phyloP scores from a whole-genome alignment of 2,329 filamentous ascomycete genomes.

The Colletotrichum navitas region DNA sequence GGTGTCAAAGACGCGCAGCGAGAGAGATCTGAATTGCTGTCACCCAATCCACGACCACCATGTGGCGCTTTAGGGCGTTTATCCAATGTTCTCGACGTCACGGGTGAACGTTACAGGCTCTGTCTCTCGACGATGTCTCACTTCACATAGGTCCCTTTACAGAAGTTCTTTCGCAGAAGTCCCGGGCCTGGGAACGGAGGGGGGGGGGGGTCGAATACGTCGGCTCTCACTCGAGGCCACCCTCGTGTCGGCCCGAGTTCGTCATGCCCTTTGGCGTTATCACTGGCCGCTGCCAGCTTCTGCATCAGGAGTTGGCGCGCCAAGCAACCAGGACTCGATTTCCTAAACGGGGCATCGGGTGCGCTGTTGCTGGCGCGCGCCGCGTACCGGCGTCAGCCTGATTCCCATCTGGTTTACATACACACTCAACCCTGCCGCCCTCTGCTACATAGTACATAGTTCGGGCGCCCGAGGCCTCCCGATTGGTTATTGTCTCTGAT shows the following conservation, averaged over 20 bases:
- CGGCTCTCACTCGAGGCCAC: not conserved
- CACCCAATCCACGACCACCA: no score
- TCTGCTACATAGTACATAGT: no score
- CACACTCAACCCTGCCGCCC: not conserved
- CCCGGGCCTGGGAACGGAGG: not conserved
- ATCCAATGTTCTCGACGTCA: not conserved
- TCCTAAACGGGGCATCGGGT: constrained; percentile 5
- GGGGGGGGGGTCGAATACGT: not conserved
- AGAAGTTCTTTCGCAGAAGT: no score
- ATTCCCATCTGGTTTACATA: no score
- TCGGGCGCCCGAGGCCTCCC: constrained; percentile 29
- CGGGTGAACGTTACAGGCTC: not conserved
- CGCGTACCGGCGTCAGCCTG: not conserved
- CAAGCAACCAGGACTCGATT: not conserved
- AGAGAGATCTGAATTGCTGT: not conserved
- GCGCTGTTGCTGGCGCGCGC: not conserved
- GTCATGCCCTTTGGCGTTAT: not conserved
- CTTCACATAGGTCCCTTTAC: no score
- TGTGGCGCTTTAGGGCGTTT: no score
- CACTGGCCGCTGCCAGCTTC: not conserved
- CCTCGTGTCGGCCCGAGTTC: no score
- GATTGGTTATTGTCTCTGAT: constrained; percentile 15
- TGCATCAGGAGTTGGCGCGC: not conserved
- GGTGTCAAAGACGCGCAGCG: not conserved
- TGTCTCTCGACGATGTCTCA: not conserved